Base-by-base conservation (phyloP, 139 green algal genomes). In the Micractinium conductrix region DNA sequence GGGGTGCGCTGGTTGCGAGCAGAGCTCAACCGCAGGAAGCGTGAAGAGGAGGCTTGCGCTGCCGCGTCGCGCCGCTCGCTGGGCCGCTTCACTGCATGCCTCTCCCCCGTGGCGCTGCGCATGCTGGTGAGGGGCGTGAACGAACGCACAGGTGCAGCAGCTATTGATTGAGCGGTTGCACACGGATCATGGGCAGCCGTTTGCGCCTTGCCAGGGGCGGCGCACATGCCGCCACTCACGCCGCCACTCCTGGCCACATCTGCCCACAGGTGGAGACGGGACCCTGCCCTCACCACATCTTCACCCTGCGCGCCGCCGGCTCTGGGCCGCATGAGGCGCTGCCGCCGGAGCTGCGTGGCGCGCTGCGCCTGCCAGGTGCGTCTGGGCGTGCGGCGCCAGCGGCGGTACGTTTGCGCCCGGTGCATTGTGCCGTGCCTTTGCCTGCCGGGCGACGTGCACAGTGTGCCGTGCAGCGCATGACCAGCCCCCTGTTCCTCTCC, bases 1-100 rank as follows among this genome's bases (percentile, higher is more conserved):
- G 88, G 84, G 1, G 90, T 94, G 35, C 75, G 91, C 4, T 91
- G 89, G 73, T 35, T 94, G 50, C 71, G 91, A 5, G 78, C n/a
- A 30, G 86, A 90, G 68, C 50, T 86, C 17, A 81, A 79, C 72
- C 68, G 43, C 40, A 83, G 60, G 60, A 79, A 84, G 33, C 53
- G 16, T 21, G 82, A 83, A 69, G 62, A 83, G 73, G 50, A 82
- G 43, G 37, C 17, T 16, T 74, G 26, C 38, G 19, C 37, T 44
- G 33, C 37, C 24, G 55, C 44, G 1, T 70, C 80, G 4, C 16
- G 44, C 6, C 72, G 71, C 63, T 78, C 44, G 12, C 74, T 78
- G 19, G 79, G 84, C 19, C 62, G 60, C 16, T 92, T 85, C 43
- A 84, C 75, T 45, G 79, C 79, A 0, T 35, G 62, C 10, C 68